phyloP scores from a whole-genome alignment of 768 basidiomycete species.

The Auricularia sp. region DNA sequence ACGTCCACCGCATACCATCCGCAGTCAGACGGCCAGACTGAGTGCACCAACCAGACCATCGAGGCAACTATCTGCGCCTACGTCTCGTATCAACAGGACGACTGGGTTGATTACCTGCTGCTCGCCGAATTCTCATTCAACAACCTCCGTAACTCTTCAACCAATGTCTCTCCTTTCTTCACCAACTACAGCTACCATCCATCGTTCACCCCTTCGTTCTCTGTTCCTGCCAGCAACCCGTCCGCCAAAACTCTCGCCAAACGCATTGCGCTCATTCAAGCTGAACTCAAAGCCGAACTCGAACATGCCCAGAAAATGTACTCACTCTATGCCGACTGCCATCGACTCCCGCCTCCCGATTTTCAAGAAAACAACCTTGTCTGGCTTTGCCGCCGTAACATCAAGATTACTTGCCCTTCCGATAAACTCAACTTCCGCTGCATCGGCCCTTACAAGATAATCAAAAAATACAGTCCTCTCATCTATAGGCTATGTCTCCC shows the following conservation, averaged over 20 bases:
- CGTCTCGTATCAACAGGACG: conserved; percentile 29
- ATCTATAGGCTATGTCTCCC: conserved; percentile 1
- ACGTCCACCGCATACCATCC: conserved; percentile 35
- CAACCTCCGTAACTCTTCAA: conserved; percentile 24
- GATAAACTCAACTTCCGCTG: conserved; percentile 27
- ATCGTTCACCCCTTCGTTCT: background rate
- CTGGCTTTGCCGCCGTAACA: conserved; percentile 28
- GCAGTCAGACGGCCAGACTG: conserved; percentile 30
- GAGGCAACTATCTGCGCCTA: conserved; percentile 29
- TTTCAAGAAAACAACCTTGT: conserved; percentile 24
- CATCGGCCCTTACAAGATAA: conserved; percentile 19
- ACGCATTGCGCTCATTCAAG: conserved; percentile 22
- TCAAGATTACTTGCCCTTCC: conserved; percentile 30
- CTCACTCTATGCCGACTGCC: conserved; percentile 19
- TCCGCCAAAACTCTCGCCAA: conserved; percentile 21
- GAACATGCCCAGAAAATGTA: conserved; percentile 20
- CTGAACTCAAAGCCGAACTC: conserved; percentile 24
- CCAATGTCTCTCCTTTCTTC: conserved; percentile 28
- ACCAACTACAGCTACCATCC: conserved; percentile 23
- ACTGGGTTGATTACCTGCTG: conserved; percentile 31
- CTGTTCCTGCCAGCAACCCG: conserved; percentile 10
- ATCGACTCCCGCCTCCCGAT: conserved; percentile 16
- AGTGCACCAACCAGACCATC: conserved; percentile 25
- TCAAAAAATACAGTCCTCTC: background rate
- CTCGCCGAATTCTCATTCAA: conserved; percentile 35